A percentile compares a stretch with the other conserved stretches of the same genome.
Conservation (phyloP, 192 early-diverging fungal genomes). For the Phycomyces nitens region DNA sequence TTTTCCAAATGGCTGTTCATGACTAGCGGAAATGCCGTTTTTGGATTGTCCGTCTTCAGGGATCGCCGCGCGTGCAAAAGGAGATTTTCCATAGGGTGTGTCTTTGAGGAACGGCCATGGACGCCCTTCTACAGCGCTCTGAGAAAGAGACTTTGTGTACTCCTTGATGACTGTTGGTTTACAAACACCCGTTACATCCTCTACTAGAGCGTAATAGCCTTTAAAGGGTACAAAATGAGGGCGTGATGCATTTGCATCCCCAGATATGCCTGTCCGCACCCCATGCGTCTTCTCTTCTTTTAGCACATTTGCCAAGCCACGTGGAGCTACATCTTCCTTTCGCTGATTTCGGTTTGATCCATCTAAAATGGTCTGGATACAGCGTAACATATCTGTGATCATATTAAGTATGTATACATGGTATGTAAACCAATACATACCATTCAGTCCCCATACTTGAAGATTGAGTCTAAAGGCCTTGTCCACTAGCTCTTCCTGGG, state of each 20-base stretch:
- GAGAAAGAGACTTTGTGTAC: not conserved
- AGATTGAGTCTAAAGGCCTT: conserved; percentile 10
- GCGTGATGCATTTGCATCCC: not conserved
- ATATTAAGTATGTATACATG: too few species aligned
- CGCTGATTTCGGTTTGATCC: conserved; percentile 1
- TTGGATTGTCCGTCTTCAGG: too few species aligned
- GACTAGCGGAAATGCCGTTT: too few species aligned
- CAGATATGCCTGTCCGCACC: not conserved
- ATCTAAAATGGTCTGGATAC: not conserved
- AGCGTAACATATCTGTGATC: not conserved
- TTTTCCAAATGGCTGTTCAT: not conserved
- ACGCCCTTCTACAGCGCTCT: not conserved
- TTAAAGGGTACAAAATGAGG: conserved; percentile 18
- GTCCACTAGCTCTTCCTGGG: conserved; percentile 24
- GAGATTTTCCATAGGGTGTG: conserved; percentile 1
- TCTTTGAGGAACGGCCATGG: conserved; percentile 22
- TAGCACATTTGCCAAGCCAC: conserved; percentile 8
- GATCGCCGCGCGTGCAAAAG: not conserved
- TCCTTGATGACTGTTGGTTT: conserved; percentile 11
- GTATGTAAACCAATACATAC: too few species aligned
- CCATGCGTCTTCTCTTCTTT: conserved; percentile 24
- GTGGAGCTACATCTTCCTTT: not conserved
- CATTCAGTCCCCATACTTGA: conserved; percentile 15
- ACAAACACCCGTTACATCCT: conserved; percentile 19
- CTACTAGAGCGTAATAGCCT: conserved; percentile 13